phyloP scores from a whole-genome alignment of 2,329 filamentous ascomycete species.

The Phyllosticta ampelicida region DNA sequence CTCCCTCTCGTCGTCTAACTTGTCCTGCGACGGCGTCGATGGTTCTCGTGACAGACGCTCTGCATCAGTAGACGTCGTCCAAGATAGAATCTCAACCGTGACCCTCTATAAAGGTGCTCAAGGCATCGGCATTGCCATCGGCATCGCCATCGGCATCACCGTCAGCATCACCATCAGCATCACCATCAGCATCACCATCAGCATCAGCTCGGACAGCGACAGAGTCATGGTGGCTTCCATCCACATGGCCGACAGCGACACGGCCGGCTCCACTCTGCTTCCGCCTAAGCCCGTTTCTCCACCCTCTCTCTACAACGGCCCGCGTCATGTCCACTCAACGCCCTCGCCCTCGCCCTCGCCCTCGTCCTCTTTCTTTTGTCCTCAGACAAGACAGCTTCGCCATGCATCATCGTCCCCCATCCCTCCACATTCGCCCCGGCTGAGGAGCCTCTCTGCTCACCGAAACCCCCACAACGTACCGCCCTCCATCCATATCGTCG shows the following conservation, averaged over 20 bases:
- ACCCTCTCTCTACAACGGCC: not conserved
- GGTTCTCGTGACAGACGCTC: too few relatives aligned
- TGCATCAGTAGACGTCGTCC: too few relatives aligned
- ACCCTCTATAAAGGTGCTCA: too few relatives aligned
- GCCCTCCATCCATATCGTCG: not conserved
- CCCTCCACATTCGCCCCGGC: not conserved
- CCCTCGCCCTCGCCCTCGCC: too few relatives aligned
- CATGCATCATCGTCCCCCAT: not conserved
- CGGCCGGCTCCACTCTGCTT: not conserved
- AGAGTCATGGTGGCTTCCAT: too few relatives aligned
- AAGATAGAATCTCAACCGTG: too few relatives aligned
- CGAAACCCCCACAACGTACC: not conserved
- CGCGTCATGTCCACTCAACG: not conserved
- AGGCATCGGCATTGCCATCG: too few relatives aligned
- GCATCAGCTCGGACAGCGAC: not conserved
- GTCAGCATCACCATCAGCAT: too few relatives aligned
- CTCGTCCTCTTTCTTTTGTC: not conserved
- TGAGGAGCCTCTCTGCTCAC: constrained; percentile 2
- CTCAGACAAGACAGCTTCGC: not conserved
- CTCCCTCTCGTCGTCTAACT: too few relatives aligned
- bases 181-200: too few relatives aligned
- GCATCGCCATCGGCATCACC: too few relatives aligned
- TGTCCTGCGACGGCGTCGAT: too few relatives aligned
- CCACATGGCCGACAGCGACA: not conserved
- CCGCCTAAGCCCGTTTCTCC: not conserved